phyloP scores from a whole-genome alignment of 192 early-diverging fungal genomes.

The Dissophora globulifera region DNA sequence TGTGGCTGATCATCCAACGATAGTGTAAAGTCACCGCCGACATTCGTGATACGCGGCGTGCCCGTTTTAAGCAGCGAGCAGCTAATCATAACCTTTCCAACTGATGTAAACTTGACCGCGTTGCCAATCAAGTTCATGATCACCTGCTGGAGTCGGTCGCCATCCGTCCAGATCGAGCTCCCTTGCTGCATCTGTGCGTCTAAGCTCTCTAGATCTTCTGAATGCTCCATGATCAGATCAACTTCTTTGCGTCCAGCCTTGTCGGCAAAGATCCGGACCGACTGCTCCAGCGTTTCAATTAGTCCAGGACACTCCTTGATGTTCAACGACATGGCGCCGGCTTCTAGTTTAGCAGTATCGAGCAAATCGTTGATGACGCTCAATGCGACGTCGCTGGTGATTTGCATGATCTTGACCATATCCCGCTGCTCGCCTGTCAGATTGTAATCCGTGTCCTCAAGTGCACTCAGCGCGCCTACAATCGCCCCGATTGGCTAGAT shows the following conservation, averaged over 20 bases:
- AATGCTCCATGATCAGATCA: slow-evolving; percentile 61
- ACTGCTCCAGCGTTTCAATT: slow-evolving; percentile 52
- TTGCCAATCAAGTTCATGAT: slow-evolving; percentile 67
- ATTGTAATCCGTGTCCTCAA: slow-evolving; percentile 50
- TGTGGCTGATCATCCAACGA: neutral
- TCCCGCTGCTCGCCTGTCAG: slow-evolving; percentile 53
- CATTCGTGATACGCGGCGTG: neutral
- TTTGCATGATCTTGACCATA: slow-evolving; percentile 58
- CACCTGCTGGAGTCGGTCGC: slow-evolving; percentile 49
- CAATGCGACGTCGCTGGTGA: slow-evolving; percentile 53
- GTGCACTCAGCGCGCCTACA: slow-evolving; percentile 51
- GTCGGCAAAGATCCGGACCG: slow-evolving; percentile 52
- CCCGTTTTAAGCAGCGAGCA: slow-evolving; percentile 9
- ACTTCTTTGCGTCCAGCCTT: slow-evolving; percentile 51
- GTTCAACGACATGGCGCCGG: slow-evolving; percentile 52
- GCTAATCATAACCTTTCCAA: slow-evolving; percentile 30
- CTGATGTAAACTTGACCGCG: slow-evolving; percentile 65
- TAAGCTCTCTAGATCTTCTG: slow-evolving; percentile 56
- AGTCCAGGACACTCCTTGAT: slow-evolving; percentile 56
- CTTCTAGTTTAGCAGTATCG: slow-evolving; percentile 54
- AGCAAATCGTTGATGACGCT: slow-evolving; percentile 55
- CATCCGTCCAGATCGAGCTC: slow-evolving; percentile 21
- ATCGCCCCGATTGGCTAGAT: slow-evolving; percentile 57
- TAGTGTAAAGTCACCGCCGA: neutral
- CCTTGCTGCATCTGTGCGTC: slow-evolving; percentile 41